Evolutionary conservation across 2,329 filamentous ascomycete species (phyloP), one percentile per base, ranked within the genome.

Genomic region (Nemania bipapillata): DNA sequence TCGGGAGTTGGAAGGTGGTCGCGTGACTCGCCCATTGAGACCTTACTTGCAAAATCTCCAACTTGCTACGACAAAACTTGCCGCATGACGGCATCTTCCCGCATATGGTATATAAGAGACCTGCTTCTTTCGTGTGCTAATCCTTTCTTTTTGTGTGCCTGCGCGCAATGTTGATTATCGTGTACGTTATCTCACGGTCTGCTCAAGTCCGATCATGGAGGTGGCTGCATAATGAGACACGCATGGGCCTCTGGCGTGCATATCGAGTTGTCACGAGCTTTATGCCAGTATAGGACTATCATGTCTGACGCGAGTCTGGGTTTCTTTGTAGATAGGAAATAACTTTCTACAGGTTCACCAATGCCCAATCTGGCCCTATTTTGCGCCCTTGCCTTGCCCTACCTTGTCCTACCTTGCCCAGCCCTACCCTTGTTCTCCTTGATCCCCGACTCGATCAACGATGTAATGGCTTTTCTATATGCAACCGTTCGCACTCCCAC

Each of bases 21-120:
- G 45, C 37, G 7, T 40, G 24, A 35, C 28, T 53, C 35, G 40
- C 17, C 40, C 17, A 45, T 20, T 45, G 20, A 20, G 20, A 20
- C 1, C 8, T 45, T n/a, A n/a, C n/a, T n/a, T n/a, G n/a, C 40
- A n/a, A 5, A n/a, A 1, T 17, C 42, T 47, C 37, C 45, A 57
- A 24, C 52, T n/a, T 30, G 54, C n/a, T 28, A 47, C 63, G 53
- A 69, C 71, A 71, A 56, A 68, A 70, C 72, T 62, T 72, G 20
- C 74, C 75, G 74, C 55, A 70, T 65, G 49, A 69, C 72, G 63
- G 66, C 66, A 58, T 71, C 52, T 65, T 53, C 11, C 9, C 32
- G 32, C 53, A 59, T 59, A 22, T 22, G 56, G 11, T 24, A 45
- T 8, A 26, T 17, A n/a, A 17, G 6, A 11, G 26, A 58, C 24